Conservation (phyloP, 2,329 filamentous ascomycete species). For the Penicillium sp. region DNA sequence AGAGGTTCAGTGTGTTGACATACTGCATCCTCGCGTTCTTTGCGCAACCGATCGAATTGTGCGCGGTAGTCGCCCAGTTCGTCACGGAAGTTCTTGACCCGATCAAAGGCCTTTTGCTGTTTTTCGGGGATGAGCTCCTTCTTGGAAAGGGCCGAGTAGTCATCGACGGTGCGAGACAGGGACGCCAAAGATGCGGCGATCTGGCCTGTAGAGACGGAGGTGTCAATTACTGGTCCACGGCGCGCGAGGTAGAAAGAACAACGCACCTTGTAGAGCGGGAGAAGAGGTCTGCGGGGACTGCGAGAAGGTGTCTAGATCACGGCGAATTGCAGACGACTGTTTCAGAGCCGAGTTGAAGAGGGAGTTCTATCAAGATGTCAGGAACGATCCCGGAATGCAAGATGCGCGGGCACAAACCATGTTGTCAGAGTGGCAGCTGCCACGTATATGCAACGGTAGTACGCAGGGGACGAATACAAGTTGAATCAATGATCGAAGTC, state of each 20-base stretch:
- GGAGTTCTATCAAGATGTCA: conserved; percentile 59
- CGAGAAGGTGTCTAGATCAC: conserved; percentile 70
- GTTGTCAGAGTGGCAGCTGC: conserved; percentile 8
- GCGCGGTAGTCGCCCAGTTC: conserved; percentile 78
- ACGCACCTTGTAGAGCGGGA: conserved; percentile 58
- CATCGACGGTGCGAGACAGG: conserved; percentile 86
- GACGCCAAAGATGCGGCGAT: conserved; percentile 75
- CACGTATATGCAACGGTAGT: neutral
- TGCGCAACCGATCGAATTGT: conserved; percentile 74
- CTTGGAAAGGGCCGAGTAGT: conserved; percentile 80
- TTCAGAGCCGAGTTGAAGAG: conserved; percentile 83
- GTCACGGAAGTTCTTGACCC: conserved; percentile 77
- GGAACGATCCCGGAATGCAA: neutral
- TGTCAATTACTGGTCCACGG: conserved; percentile 28
- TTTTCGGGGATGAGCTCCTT: conserved; percentile 89
- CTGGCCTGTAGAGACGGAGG: conserved; percentile 54
- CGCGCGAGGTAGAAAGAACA: neutral
- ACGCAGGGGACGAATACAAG: neutral
- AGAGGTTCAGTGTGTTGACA: conserved; percentile 12
- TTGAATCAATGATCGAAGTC: neutral
- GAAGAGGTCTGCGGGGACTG: conserved; percentile 58
- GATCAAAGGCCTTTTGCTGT: conserved; percentile 83
- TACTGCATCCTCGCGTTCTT: conserved; percentile 71
- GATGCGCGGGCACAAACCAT: conserved; percentile 5
- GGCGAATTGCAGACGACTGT: conserved; percentile 76